Base-by-base conservation (phyloP, 1,284 basidiomycete genomes). In the Sporisorium iseilematis-ciliati region DNA sequence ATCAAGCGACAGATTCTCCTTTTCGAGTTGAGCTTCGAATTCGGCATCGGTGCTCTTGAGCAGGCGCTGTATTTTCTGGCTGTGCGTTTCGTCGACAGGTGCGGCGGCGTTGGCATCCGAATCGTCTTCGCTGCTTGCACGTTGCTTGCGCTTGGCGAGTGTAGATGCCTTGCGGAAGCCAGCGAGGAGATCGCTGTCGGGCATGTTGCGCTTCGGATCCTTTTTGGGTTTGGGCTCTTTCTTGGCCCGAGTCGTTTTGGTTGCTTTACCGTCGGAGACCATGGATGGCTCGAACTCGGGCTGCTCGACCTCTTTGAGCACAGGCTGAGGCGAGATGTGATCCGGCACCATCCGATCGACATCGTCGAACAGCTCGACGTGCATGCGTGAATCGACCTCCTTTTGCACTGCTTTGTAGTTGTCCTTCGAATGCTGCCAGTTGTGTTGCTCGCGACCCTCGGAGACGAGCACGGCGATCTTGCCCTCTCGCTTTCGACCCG, bases 391-490 rank as follows among this genome's bases (percentile, higher is more conserved):
- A 49, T 92, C 89, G 81, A 99, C 96, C 57, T 92, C 90, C 78
- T 91, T 91, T 84, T 98, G 96, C 7, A 99, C 93, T 65, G 93
- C 91, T 66, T 91, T 90, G 86, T 99, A 96, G 11, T 90, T 91
- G 52, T 90, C 91, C 82, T 95, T 92, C 1, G 97, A 95, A 72
- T 92, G 92, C 59, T 93, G 91, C 89, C 95, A 94, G 81, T 97
- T 97, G 57, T 88, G 85, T 79, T 98, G 95, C 86, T 99, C 97
- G 33, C 95, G 91, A 23, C 91, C 90, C 85, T 96, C 92, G 10
- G 95, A 91, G 78, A 97, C 91, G n/a, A 99, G 88, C 8, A 97
- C 93, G 79, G 96, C 93, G 38, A 99, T 93, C 65, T 90, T 88
- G 7, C 97, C 97, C 55, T 92, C 90, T 33, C 94, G 91, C 85